Evolutionary conservation across 2,329 filamentous ascomycete species (phyloP).

Genomic region (Alternaria conjuncta): DNA sequence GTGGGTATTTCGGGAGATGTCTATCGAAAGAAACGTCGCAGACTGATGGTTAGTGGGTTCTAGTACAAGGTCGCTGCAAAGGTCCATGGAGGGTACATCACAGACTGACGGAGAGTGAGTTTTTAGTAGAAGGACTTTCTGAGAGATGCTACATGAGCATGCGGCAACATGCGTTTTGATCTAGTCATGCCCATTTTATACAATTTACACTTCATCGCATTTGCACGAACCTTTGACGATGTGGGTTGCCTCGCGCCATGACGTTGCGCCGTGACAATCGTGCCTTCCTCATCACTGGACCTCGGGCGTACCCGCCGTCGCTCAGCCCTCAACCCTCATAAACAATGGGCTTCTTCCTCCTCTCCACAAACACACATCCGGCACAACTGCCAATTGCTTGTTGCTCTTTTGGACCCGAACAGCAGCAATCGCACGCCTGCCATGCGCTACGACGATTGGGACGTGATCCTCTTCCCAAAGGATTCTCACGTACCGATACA

Average conservation of each 20-base stretch:
- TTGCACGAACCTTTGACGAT: neutral
- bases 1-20: neutral
- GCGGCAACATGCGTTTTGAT: neutral
- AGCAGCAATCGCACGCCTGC: conserved; percentile 37
- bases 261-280: conserved; percentile 2
- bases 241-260: neutral
- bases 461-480: conserved; percentile 77
- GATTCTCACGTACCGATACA: conserved; percentile 73
- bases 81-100: neutral
- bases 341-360: conserved; percentile 10
- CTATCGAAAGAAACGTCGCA: neutral
- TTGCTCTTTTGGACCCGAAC: conserved; percentile 24
- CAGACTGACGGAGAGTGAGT: neutral
- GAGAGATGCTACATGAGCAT: neutral
- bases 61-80: neutral
- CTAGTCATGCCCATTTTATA: neutral
- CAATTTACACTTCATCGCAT: neutral
- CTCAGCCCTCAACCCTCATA: neutral
- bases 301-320: neutral
- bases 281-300: conserved; percentile 8
- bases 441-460: conserved; percentile 90
- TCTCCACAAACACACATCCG: conserved; percentile 3
- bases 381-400: conserved; percentile 17
- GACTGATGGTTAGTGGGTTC: neutral
- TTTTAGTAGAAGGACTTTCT: neutral